Conservation (phyloP, 345 rosid species). For the Sapria himalayana region DNA sequence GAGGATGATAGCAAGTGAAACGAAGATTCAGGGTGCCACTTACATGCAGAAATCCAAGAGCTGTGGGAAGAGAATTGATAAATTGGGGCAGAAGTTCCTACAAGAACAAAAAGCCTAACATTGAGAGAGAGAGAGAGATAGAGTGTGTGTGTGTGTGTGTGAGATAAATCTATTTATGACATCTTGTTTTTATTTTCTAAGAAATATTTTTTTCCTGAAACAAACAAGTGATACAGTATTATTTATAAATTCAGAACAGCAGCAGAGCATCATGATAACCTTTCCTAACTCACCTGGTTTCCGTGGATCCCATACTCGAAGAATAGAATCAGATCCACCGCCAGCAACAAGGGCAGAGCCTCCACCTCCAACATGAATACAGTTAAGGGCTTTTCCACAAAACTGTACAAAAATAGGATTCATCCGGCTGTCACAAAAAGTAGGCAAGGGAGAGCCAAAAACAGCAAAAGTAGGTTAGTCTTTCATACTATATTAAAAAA, state of each 20-base stretch:
- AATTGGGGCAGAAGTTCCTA: constrained; percentile 79
- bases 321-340: constrained; percentile 74
- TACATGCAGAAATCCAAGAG: constrained; percentile 91
- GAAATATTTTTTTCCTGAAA: too few species aligned
- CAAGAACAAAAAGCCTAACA: constrained; percentile 7
- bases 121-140: too few species aligned
- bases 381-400: constrained; percentile 64
- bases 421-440: too few species aligned
- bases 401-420: constrained; percentile 20
- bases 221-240: too few species aligned
- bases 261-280: neutral
- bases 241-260: too few species aligned
- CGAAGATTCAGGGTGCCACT: constrained; percentile 73
- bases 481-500: constrained; percentile 34
- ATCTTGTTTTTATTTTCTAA: too few species aligned
- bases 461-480: constrained; percentile 5
- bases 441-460: constrained; percentile 4
- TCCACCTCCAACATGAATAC: constrained; percentile 84
- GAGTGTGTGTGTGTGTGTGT: neutral
- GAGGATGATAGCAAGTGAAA: constrained; percentile 80
- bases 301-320: constrained; percentile 96
- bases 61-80: constrained; percentile 63
- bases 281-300: constrained; percentile 48
- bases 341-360: constrained; percentile 77
- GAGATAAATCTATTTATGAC: too few species aligned